phyloP scores from a whole-genome alignment of 108 stramenopile genomes.

The Thalassiosira profunda region DNA sequence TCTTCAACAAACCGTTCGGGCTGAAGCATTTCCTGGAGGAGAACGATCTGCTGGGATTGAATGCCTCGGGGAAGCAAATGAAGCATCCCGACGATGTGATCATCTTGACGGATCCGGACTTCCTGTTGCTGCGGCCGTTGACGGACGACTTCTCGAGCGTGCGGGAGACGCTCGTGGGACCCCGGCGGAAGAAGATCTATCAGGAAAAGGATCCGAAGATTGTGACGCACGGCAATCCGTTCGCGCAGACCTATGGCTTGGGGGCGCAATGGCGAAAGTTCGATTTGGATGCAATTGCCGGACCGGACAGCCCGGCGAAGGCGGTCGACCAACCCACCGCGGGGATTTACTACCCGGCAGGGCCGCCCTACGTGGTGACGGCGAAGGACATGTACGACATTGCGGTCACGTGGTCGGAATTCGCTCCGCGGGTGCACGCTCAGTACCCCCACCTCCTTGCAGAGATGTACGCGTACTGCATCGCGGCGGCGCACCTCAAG shows the following conservation, averaged over 20 bases:
- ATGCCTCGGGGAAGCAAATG: no score
- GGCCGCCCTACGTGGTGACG: conserved; percentile 93
- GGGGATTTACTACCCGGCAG: conserved; percentile 65
- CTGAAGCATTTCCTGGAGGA: conserved; percentile 77
- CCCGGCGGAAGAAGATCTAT: conserved; percentile 8
- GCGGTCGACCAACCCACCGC: conserved; percentile 50
- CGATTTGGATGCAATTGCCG: conserved; percentile 68
- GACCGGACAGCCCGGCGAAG: conserved; percentile 61
- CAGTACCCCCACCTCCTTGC: conserved; percentile 77
- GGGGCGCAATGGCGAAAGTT: conserved; percentile 78
- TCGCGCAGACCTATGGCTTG: conserved; percentile 91
- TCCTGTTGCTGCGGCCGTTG: conserved; percentile 89
- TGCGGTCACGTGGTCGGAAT: conserved; percentile 71
- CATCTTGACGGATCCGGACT: conserved; percentile 96
- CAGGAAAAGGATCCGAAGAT: conserved; percentile 59
- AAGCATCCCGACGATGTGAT: conserved; percentile 68
- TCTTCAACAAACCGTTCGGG: conserved; percentile 91
- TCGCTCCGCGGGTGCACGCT: conserved; percentile 71
- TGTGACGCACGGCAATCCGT: conserved; percentile 83
- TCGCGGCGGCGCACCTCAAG: conserved; percentile 76
- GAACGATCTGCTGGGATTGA: conserved; percentile 47
- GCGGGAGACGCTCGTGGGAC: conserved; percentile 44
- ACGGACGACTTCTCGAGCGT: conserved; percentile 66
- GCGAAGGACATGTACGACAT: conserved; percentile 80
- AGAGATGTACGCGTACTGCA: conserved; percentile 83